Evolutionary conservation across 345 rosid species (phyloP).

Genomic region (Melaleuca alternifolia): DNA sequence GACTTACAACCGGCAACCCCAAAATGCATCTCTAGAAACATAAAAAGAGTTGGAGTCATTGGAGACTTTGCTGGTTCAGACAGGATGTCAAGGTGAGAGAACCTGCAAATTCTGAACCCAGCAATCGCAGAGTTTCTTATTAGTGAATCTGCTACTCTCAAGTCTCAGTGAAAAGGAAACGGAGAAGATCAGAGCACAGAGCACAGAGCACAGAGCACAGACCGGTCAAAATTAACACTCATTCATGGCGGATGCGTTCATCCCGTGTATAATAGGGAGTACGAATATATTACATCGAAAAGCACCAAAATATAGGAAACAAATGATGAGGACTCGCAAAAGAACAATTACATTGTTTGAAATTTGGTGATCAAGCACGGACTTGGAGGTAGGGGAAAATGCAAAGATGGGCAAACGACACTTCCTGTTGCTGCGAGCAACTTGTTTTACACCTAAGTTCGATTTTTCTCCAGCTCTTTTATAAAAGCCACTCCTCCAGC

Average conservation of each 20-base stretch:
- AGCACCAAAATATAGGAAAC: background rate
- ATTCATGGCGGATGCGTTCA: background rate
- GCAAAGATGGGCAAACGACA: background rate
- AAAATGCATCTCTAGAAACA: background rate
- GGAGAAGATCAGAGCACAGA: background rate
- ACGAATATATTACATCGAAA: background rate
- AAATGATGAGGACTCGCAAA: background rate
- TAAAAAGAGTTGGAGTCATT: background rate
- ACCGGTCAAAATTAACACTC: background rate
- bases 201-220: background rate
- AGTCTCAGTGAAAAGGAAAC: background rate
- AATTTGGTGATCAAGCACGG: background rate
- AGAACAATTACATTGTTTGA: background rate
- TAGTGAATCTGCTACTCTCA: background rate
- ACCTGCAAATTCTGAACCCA: background rate
- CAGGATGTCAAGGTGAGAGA: background rate
- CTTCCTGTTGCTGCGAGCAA: background rate
- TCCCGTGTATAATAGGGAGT: background rate
- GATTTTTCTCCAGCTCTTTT: constrained; percentile 17
- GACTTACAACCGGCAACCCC: too few species aligned
- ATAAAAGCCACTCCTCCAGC: constrained; percentile 40
- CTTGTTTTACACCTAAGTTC: background rate
- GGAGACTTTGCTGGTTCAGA: background rate
- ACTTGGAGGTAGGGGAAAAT: background rate
- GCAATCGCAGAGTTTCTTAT: background rate